Base-by-base conservation (phyloP, 1,284 basidiomycete species). In the Apiotrichum siamense region DNA sequence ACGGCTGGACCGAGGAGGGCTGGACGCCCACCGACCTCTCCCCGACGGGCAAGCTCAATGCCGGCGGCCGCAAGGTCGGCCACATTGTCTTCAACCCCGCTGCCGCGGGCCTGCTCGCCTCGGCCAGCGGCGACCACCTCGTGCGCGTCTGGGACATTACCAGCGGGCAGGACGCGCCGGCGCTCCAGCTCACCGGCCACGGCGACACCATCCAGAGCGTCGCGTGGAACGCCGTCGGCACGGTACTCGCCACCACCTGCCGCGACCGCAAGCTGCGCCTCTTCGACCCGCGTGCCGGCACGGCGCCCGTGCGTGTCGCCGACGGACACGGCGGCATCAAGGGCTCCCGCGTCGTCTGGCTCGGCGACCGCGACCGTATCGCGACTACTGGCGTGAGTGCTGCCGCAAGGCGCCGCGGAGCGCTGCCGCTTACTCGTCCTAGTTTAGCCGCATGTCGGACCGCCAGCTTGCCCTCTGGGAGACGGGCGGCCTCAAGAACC, bases 271-370 rank as follows among this genome's bases (percentile, higher is more conserved):
- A 97, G 76, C 75, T 97, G 37, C 80, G 93, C 38, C 65, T 97
- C 39, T 97, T 96, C 64, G 94, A 98, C 74, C 82, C 88, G 17
- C 81, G 93, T 49, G 77, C 83, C 1, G 87, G 89, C 13, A 78
- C 81, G 1, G 85, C 88, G 23, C 80, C 93, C 1, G 86, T 97
- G 21, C 81, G 88, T 50, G 75, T 85, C 21, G 77, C 82, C 3
- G 93, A 97, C 64, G 87, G 89, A 0, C 93, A 98, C 68, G 83
- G 84, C 13, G 94, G 94, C 11, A 87, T 98, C 75, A 97, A 97
- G 76, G 91, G 90, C 7, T 83, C 89, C 7, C 81, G 94, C 24
- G 86, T 92, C 1, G 78, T 82, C 23, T 97, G 90, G 89, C 84
- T 97, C 81, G 94, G 94, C 45, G 86, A 89, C 60, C 75, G 82